Evolutionary conservation across 2,329 filamentous ascomycete genomes (phyloP).

Genomic region (Fusarium oligoseptatum): DNA sequence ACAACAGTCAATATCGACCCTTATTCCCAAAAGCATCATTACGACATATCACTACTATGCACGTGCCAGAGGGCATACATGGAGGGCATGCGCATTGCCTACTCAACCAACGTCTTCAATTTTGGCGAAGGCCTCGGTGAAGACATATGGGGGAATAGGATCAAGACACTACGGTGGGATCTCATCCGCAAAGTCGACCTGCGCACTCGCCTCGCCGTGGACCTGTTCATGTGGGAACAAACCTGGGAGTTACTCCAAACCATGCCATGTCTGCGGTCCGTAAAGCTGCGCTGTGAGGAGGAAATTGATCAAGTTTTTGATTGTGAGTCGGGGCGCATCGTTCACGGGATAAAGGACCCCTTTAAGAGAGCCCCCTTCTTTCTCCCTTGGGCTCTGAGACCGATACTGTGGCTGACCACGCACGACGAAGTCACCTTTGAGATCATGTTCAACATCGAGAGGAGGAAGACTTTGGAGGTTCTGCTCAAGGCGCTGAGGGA

Average conservation of each 20-base stretch:
- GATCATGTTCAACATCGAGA: neutral
- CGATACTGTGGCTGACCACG: neutral
- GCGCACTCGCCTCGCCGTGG: neutral
- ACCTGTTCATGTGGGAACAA: neutral
- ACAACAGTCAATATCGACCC: neutral
- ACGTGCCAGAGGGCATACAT: conserved; percentile 3
- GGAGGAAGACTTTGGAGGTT: neutral
- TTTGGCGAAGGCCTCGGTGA: neutral
- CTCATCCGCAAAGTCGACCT: neutral
- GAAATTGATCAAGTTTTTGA: neutral
- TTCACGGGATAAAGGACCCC: neutral
- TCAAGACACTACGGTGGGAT: neutral
- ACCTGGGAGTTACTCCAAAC: neutral
- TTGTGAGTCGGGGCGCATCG: neutral
- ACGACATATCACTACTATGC: neutral
- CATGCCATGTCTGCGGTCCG: neutral
- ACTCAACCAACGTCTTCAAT: neutral
- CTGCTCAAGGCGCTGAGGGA: neutral
- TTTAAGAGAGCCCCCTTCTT: neutral
- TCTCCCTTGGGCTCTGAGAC: neutral
- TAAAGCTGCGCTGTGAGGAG: neutral
- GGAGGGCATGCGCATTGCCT: neutral
- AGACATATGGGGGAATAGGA: neutral
- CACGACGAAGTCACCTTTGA: neutral
- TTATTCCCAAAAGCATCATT: neutral